phyloP scores from a whole-genome alignment of 768 basidiomycete species.

The Mycena belliarum region DNA sequence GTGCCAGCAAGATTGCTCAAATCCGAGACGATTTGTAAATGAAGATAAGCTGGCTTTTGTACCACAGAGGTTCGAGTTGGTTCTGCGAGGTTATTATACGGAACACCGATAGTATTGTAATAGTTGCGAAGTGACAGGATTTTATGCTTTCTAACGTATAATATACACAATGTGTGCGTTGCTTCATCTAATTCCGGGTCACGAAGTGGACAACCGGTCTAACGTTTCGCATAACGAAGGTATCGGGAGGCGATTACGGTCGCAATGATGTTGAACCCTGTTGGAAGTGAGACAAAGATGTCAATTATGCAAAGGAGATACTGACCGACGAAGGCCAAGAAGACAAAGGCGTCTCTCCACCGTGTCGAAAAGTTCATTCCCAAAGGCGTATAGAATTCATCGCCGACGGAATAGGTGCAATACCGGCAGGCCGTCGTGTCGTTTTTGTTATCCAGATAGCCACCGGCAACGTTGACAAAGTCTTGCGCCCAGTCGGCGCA shows the following conservation, averaged over 20 bases:
- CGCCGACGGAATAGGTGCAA: constrained; percentile 68
- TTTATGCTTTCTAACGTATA: not conserved
- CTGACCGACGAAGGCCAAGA: constrained; percentile 62
- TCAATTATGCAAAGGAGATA: constrained; percentile 4
- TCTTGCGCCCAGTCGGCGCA: constrained; percentile 70
- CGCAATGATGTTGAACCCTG: constrained; percentile 45
- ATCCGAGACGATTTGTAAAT: not conserved
- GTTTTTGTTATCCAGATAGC: constrained; percentile 71
- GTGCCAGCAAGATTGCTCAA: not conserved
- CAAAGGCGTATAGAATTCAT: constrained; percentile 68
- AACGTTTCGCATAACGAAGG: constrained; percentile 71
- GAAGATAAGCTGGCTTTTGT: no score
- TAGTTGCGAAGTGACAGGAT: no score
- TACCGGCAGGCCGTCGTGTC: constrained; percentile 68
- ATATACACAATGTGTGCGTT: not conserved
- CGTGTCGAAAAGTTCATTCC: constrained; percentile 63
- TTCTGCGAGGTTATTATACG: no score
- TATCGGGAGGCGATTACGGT: constrained; percentile 65
- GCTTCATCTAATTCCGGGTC: no score
- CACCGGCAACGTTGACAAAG: constrained; percentile 63
- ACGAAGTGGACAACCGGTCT: not conserved
- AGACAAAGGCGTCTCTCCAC: constrained; percentile 71
- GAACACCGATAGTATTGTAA: no score
- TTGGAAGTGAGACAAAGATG: not conserved
- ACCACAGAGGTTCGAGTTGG: no score